A percentile compares a stretch with the other conserved stretches of the same genome.
Conservation (phyloP, 31 red algal species). For the Bonnemaisonia californica region DNA sequence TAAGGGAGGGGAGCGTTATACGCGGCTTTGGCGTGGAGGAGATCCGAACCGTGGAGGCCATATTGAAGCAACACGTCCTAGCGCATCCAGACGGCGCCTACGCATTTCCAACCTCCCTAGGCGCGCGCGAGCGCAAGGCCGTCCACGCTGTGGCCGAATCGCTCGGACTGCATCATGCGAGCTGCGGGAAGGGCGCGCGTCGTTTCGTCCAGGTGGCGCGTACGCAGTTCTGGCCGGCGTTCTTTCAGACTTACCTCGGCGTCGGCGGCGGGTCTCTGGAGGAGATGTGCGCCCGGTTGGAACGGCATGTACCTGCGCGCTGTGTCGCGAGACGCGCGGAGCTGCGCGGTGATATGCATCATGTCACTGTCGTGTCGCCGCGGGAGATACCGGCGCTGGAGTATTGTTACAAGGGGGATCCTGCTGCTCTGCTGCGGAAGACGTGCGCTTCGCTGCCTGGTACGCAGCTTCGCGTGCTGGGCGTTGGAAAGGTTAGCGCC, state of each 20-base stretch:
- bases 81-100: conserved; percentile 24
- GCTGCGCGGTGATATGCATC: conserved; percentile 49
- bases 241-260: conserved; percentile 52
- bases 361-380: conserved; percentile 53
- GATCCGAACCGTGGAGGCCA: conserved; percentile 29
- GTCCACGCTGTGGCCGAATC: conserved; percentile 66
- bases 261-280: conserved; percentile 43
- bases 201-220: conserved; percentile 38
- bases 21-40: conserved; percentile 27
- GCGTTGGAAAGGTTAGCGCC: neutral
- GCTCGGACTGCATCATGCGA: conserved; percentile 39
- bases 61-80: conserved; percentile 25
- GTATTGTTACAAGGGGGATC: conserved; percentile 1
- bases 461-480: neutral
- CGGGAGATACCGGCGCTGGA: conserved; percentile 2
- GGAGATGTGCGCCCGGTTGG: conserved; percentile 10
- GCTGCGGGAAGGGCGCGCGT: conserved; percentile 38
- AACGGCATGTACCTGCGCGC: conserved; percentile 11
- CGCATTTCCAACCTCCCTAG: conserved; percentile 16
- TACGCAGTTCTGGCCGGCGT: conserved; percentile 38
- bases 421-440: neutral
- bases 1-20: conserved; percentile 38
- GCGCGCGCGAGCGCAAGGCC: conserved; percentile 56
- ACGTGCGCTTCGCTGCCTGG: neutral
- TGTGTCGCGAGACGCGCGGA: conserved; percentile 21